These are phyloP conservation scores for Phaffia rhodozyma DNA, from an alignment of 1,284 basidiomycete species.

Conservation along the genomic window DNA sequence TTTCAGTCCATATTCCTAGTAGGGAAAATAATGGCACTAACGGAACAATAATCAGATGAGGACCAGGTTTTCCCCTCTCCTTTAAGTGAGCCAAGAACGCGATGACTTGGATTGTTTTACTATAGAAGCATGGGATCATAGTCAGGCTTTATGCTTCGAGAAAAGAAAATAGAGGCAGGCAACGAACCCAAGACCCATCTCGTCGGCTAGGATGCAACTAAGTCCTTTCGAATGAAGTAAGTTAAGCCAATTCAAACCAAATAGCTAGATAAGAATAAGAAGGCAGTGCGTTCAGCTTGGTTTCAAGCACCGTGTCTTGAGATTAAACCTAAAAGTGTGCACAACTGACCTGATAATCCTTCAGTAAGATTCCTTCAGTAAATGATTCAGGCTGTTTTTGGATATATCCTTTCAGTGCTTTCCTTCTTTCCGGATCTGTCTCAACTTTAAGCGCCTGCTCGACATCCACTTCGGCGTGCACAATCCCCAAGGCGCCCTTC, in stretches of 20 bases:
- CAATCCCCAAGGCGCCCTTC: conserved; percentile 31
- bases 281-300: background rate
- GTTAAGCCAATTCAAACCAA: conserved; percentile 96
- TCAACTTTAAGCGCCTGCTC: conserved; percentile 18
- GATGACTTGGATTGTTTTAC: conserved; percentile 95
- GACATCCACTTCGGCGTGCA: conserved; percentile 37
- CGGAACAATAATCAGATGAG: conserved; percentile 92
- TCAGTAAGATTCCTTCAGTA: conserved; percentile 60
- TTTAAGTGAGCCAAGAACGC: conserved; percentile 86
- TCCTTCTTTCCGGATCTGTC: conserved; percentile 25
- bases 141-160: background rate
- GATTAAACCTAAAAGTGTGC: background rate
- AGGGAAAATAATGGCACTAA: conserved; percentile 38
- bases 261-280: conserved; percentile 39
- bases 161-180: background rate
- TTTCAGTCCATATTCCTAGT: background rate
- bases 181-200: conserved; percentile 62
- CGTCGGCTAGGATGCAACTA: conserved; percentile 94
- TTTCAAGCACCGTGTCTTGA: background rate
- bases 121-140: background rate
- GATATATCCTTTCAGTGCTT: conserved; percentile 43
- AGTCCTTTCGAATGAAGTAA: conserved; percentile 67
- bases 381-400: conserved; percentile 62
- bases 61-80: conserved; percentile 57
- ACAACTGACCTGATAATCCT: conserved; percentile 54